A percentile compares a stretch with the other conserved stretches of the same genome.
Conservation (phyloP, 129 eudicot genomes). For the Saussurea involucrata region DNA sequence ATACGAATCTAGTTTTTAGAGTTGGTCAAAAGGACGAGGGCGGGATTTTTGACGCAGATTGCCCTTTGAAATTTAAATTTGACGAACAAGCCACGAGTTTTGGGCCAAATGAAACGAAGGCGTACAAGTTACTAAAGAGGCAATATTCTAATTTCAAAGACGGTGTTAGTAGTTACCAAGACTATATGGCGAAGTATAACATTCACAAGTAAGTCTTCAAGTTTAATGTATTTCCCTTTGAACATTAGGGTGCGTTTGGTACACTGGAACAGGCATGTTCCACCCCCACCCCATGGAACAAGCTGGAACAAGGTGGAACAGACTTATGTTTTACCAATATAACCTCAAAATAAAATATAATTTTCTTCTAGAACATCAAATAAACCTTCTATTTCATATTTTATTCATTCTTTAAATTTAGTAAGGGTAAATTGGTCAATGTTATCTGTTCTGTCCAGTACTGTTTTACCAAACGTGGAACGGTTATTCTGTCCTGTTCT, state of each 20-base stretch:
- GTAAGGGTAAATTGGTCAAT: too few relatives aligned
- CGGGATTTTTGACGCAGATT: constrained; percentile 39
- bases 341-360: too few relatives aligned
- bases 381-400: too few relatives aligned
- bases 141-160: constrained; percentile 42
- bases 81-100: constrained; percentile 8
- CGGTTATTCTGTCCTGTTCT: too few relatives aligned
- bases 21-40: constrained; percentile 26
- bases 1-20: constrained; percentile 33
- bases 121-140: constrained; percentile 35
- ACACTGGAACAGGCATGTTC: too few relatives aligned
- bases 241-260: background rate
- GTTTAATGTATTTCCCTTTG: background rate
- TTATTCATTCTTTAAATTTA: too few relatives aligned
- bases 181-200: constrained; percentile 22
- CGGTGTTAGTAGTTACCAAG: constrained; percentile 40
- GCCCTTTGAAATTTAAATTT: constrained; percentile 50
- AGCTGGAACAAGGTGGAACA: too few relatives aligned
- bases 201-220: constrained; percentile 13
- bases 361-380: too few relatives aligned
- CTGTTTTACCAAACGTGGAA: too few relatives aligned
- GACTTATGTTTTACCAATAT: too few relatives aligned
- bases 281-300: too few relatives aligned
- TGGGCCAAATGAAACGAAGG: constrained; percentile 39
- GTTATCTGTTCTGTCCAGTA: too few relatives aligned